These are phyloP conservation scores for Daldinia childiae DNA, from an alignment of 495 filamentous ascomycete species.

Conservation along the genomic window DNA sequence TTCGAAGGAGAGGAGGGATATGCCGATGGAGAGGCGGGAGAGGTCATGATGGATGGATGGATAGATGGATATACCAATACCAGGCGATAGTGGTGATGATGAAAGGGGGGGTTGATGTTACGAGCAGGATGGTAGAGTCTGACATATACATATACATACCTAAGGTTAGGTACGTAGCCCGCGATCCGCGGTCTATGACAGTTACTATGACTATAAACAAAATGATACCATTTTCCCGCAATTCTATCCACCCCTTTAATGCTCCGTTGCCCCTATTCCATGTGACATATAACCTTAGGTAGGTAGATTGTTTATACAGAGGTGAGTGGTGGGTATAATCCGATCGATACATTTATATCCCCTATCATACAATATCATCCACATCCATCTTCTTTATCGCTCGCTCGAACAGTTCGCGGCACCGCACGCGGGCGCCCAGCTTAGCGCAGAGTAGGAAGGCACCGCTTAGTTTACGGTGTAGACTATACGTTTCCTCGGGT, in stretches of 20 bases:
- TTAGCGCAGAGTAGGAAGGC: slow-evolving; percentile 92
- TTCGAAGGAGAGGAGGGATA: slow-evolving; percentile 79
- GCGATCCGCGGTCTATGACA: slow-evolving; percentile 10
- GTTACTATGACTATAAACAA: slow-evolving; percentile 27
- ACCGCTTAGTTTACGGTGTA: slow-evolving; percentile 95
- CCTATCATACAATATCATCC: slow-evolving; percentile 36
- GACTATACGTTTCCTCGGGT: slow-evolving; percentile 96
- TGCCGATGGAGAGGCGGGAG: slow-evolving; percentile 72
- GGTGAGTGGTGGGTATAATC: slow-evolving; percentile 7
- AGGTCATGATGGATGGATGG: slow-evolving; percentile 24
- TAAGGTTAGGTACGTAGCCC: not conserved
- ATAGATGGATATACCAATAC: slow-evolving; percentile 8
- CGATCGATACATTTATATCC: not conserved
- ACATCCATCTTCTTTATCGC: slow-evolving; percentile 65
- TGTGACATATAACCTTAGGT: not conserved
- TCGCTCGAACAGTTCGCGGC: slow-evolving; percentile 80
- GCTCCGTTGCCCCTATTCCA: slow-evolving; percentile 10
- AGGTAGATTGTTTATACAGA: slow-evolving; percentile 18
- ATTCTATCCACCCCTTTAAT: slow-evolving; percentile 22
- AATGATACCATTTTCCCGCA: slow-evolving; percentile 36
- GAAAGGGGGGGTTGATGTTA: slow-evolving; percentile 9
- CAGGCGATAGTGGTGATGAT: not conserved
- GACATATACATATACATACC: not conserved
- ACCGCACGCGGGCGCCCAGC: slow-evolving; percentile 81
- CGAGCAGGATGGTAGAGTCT: not conserved